phyloP scores from a whole-genome alignment of 2,329 filamentous ascomycete genomes.

The Remersonia thermophila region DNA sequence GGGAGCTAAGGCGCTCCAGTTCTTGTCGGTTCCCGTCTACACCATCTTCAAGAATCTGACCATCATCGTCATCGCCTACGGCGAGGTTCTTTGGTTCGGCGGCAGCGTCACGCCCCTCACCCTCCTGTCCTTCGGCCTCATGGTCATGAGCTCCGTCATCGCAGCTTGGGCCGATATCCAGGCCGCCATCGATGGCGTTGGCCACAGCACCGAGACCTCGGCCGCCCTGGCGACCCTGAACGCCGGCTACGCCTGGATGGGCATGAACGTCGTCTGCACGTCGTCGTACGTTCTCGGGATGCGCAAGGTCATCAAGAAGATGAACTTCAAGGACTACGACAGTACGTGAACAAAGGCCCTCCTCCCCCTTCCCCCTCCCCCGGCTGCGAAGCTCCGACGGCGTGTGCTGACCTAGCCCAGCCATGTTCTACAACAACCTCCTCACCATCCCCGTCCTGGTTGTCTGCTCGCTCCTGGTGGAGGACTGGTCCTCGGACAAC shows the following conservation, averaged over 20 bases:
- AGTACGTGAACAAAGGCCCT: slow-evolving; percentile 74
- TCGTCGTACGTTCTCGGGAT: slow-evolving; percentile 82
- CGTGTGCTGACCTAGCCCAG: slow-evolving; percentile 37
- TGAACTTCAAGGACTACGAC: slow-evolving; percentile 99
- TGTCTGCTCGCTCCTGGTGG: slow-evolving; percentile 64
- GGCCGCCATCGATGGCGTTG: slow-evolving; percentile 58
- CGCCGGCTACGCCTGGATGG: slow-evolving; percentile 94
- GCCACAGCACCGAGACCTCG: slow-evolving; percentile 46
- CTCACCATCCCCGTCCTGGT: slow-evolving; percentile 89
- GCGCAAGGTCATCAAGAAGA: slow-evolving; percentile 98
- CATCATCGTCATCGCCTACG: slow-evolving; percentile 96
- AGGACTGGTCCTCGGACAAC: slow-evolving; percentile 87
- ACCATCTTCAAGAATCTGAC: slow-evolving; percentile 99
- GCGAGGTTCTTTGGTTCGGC: slow-evolving; percentile 96
- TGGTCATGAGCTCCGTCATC: slow-evolving; percentile 89
- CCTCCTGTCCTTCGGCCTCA: slow-evolving; percentile 86
- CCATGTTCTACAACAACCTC: slow-evolving; percentile 99
- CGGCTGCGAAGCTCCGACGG: no score
- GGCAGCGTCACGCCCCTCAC: slow-evolving; percentile 79
- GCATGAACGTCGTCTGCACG: slow-evolving; percentile 89
- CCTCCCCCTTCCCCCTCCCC: no score
- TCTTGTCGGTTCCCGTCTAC: slow-evolving; percentile 93
- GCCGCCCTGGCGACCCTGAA: slow-evolving; percentile 80
- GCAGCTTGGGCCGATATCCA: slow-evolving; percentile 97
- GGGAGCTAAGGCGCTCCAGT: slow-evolving; percentile 88